These are phyloP conservation scores for Plantago major DNA, from an alignment of 257 asterid species.

Conservation along the genomic window DNA sequence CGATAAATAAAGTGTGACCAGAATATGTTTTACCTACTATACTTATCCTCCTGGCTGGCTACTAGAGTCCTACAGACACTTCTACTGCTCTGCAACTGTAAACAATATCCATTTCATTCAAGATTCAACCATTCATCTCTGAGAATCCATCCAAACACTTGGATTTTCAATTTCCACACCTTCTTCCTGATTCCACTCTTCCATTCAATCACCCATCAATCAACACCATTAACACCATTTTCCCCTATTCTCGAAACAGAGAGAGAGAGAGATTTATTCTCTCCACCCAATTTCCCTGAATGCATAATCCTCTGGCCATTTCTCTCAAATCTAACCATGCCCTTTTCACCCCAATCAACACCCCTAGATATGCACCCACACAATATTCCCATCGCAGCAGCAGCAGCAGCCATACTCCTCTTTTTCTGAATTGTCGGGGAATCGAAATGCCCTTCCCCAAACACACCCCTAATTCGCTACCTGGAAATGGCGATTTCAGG, in stretches of 20 bases:
- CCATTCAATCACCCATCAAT: too few relatives aligned
- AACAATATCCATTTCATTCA: too few relatives aligned
- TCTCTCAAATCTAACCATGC: constrained; percentile 40
- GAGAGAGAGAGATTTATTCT: too few relatives aligned
- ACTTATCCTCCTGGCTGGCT: not conserved
- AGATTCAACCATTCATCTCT: not conserved
- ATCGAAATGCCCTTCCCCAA: constrained; percentile 38
- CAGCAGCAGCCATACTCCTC: constrained; percentile 14
- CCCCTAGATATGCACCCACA: constrained; percentile 38
- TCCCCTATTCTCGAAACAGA: too few relatives aligned
- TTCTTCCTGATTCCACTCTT: too few relatives aligned
- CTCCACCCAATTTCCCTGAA: constrained; percentile 25
- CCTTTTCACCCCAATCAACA: constrained; percentile 38
- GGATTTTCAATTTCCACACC: too few relatives aligned
- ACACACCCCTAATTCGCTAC: constrained; percentile 30
- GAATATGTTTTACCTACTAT: too few relatives aligned
- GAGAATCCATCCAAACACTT: not conserved
- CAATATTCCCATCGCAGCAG: not conserved
- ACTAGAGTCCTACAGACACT: not conserved
- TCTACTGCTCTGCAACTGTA: too few relatives aligned
- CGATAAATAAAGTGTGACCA: too few relatives aligned
- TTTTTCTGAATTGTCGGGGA: constrained; percentile 41
- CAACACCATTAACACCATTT: too few relatives aligned
- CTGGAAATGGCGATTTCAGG: constrained; percentile 41
- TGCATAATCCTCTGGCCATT: constrained; percentile 59